Base-by-base conservation (phyloP, 257 asterid genomes). In the Jasminum sambac region DNA sequence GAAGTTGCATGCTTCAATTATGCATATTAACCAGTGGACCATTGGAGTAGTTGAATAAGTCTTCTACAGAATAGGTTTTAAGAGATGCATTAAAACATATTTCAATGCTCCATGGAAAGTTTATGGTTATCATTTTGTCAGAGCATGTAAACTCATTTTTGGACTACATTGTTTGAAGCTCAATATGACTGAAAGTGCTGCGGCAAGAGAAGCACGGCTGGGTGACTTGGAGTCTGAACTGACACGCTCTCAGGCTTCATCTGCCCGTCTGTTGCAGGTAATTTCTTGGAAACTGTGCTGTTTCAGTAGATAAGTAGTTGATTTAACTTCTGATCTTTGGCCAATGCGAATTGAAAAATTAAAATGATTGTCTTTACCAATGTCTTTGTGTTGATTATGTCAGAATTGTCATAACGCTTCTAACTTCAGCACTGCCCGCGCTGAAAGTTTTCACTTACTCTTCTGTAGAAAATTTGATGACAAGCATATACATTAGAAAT, bases 201-300 rank as follows among this genome's bases (percentile, higher is more conserved):
- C 92, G 43, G 68, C 81, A 12, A 95, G 84, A 81, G 96, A 91
- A 36, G 95, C 90, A 50, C 87, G 91, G 11, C 9, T 88, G 43
- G 78, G 78, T 66, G 88, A 88, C n/a, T 74, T 88, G 69, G 97
- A 88, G 81, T 76, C 96, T 57, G 92, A 87, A 79, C 69, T 89
- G 83, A 87, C 88, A 55, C 91, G 81, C 26, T 74, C 76, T 78
- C 87, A 80, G 48, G 91, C 95, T 72, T 71, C 85, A 24, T 73
- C 86, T 71, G 76, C 89, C 21, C 90, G 95, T 19, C 68, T 82
- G 71, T 65, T 74, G 79, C 96, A 89, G 89, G 98, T 89, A 77
- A 66, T 25, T 66, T 66, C 24, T 23, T 55, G 11, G 11, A 64
- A 48, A 17, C 70, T 68, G 48, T 6, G 61, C 43, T n/a, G 17